phyloP scores from a whole-genome alignment of 441 rosid genomes.

The Adansonia rubrostipa region DNA sequence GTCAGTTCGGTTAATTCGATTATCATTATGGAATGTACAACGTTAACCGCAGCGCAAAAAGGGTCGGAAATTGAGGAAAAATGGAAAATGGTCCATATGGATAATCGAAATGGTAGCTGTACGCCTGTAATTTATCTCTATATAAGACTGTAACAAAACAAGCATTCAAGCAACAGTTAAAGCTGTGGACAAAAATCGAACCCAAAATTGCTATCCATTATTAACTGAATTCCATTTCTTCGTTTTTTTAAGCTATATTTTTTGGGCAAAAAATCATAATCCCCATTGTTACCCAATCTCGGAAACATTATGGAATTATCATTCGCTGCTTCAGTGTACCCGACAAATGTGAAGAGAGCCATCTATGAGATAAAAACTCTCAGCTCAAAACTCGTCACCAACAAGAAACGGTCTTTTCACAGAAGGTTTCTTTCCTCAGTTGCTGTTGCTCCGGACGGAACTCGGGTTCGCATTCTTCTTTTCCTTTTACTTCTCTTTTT shows the following conservation, averaged over 20 bases:
- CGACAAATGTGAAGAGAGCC: conserved; percentile 36
- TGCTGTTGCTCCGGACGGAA: conserved; percentile 45
- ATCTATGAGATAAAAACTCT: conserved; percentile 37
- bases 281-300: conserved; percentile 1
- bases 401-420: conserved; percentile 30
- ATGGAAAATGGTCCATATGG: too few species aligned
- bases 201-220: not conserved
- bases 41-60: too few species aligned
- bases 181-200: conserved; percentile 1
- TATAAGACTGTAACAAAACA: not conserved
- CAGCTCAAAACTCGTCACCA: conserved; percentile 28
- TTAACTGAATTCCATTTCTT: conserved; percentile 7
- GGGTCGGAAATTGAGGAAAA: too few species aligned
- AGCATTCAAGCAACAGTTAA: not conserved
- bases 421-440: conserved; percentile 49
- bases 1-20: too few species aligned
- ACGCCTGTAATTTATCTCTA: not conserved
- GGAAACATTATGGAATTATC: conserved; percentile 50
- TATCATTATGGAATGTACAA: too few species aligned
- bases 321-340: conserved; percentile 44
- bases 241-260: not conserved
- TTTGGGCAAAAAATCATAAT: not conserved
- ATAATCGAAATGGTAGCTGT: too few species aligned
- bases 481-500: not conserved
- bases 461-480: conserved; percentile 49